Conservation (phyloP, 73 alveolate genomes). For the Paramecium primaurelia region DNA sequence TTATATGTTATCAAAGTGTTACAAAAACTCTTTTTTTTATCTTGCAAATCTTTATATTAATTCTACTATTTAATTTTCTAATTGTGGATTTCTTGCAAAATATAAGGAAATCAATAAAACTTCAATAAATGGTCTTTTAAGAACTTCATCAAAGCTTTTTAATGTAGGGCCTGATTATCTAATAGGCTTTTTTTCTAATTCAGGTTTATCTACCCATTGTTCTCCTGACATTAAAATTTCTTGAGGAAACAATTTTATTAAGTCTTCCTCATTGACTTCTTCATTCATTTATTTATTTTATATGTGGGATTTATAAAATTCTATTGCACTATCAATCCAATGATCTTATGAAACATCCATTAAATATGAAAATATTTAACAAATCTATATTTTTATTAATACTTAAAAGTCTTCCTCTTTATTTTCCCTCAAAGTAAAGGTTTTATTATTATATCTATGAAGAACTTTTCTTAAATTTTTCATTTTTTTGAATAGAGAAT, state of each 20-base stretch:
- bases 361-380: slow-evolving; percentile 47
- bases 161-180: neutral
- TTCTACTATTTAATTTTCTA: slow-evolving; percentile 47
- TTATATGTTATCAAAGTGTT: slow-evolving; percentile 17
- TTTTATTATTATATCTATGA: slow-evolving; percentile 43
- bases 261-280: neutral
- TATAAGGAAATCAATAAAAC: slow-evolving; percentile 25
- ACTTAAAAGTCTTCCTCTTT: slow-evolving; percentile 53
- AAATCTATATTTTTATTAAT: slow-evolving; percentile 45
- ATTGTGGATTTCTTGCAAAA: slow-evolving; percentile 52
- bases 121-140: slow-evolving; percentile 57
- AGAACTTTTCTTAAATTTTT: slow-evolving; percentile 48
- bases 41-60: slow-evolving; percentile 34
- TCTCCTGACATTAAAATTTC: slow-evolving; percentile 28
- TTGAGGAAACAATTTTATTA: slow-evolving; percentile 12
- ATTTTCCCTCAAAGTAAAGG: slow-evolving; percentile 31
- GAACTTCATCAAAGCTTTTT: slow-evolving; percentile 42
- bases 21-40: slow-evolving; percentile 47
- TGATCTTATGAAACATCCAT: slow-evolving; percentile 51
- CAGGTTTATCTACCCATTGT: neutral
- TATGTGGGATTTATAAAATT: slow-evolving; percentile 18
- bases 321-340: slow-evolving; percentile 49
- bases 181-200: neutral
- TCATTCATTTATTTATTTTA: neutral
- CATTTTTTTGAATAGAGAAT: slow-evolving; percentile 57